phyloP scores from a whole-genome alignment of 2,329 filamentous ascomycete genomes.

The Chaetomiaceae sp. region DNA sequence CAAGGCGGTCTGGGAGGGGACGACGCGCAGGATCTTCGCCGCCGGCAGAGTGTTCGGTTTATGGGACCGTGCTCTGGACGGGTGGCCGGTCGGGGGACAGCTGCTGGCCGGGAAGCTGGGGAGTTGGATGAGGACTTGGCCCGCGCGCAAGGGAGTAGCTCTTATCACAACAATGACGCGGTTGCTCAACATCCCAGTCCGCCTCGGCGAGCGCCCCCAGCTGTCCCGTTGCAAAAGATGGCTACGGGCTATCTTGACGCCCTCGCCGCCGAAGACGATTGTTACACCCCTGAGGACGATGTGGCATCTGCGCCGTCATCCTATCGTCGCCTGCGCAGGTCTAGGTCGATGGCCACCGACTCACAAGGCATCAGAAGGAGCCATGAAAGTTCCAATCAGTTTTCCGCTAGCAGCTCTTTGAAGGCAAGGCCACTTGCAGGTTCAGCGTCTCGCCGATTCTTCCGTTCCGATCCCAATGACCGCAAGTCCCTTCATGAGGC shows the following conservation, averaged over 20 bases:
- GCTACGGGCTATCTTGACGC: constrained; percentile 36
- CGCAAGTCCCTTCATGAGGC: constrained; percentile 26
- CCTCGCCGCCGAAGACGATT: constrained; percentile 37
- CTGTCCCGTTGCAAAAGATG: constrained; percentile 15
- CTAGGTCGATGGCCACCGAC: constrained; percentile 49
- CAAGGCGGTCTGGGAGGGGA: constrained; percentile 25
- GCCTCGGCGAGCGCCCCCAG: constrained; percentile 17
- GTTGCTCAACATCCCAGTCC: constrained; percentile 4
- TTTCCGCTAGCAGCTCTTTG: neutral
- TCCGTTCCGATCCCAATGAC: constrained; percentile 28
- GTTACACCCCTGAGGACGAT: constrained; percentile 46
- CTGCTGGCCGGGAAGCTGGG: neutral
- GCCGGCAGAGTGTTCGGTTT: constrained; percentile 54
- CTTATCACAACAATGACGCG: neutral
- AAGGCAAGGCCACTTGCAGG: neutral
- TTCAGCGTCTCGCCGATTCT: constrained; percentile 10
- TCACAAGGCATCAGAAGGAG: constrained; percentile 13
- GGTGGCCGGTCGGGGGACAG: neutral
- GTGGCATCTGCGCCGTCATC: constrained; percentile 44
- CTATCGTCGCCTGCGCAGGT: constrained; percentile 48
- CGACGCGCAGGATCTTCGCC: constrained; percentile 30
- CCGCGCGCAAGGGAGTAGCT: neutral
- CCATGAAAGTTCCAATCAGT: constrained; percentile 10
- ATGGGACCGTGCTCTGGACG: constrained; percentile 29
- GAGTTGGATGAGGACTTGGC: neutral